Evolutionary conservation across 768 basidiomycete species (phyloP).

Genomic region (Naganishia friedmannii): DNA sequence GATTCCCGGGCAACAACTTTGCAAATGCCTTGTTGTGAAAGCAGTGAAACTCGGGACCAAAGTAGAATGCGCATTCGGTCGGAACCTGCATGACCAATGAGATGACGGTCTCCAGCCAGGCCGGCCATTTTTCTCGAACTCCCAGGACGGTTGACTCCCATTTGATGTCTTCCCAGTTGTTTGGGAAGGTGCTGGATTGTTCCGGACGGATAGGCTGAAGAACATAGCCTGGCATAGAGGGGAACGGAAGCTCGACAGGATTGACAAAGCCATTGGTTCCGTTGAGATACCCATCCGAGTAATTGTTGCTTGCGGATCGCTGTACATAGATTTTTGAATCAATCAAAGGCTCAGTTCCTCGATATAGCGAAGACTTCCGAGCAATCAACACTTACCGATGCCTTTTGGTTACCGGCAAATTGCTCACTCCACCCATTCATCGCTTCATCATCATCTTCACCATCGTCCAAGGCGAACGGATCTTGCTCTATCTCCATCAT

Average conservation of each 20-base stretch:
- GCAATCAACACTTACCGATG: background rate
- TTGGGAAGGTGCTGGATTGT: constrained; percentile 1
- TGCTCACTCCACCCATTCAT: constrained; percentile 8
- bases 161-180: constrained; percentile 20
- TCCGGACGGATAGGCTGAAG: background rate
- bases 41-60: constrained; percentile 14
- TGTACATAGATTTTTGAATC: background rate
- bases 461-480: background rate
- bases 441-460: background rate
- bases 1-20: constrained; percentile 7
- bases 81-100: constrained; percentile 16
- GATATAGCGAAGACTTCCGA: background rate
- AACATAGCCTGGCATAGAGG: background rate
- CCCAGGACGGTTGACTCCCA: constrained; percentile 19
- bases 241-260: constrained; percentile 15
- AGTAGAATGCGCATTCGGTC: constrained; percentile 19
- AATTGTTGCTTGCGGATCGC: background rate
- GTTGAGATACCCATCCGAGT: constrained; percentile 5
- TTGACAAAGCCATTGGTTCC: constrained; percentile 16
- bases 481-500: constrained; percentile 9
- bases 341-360: background rate
- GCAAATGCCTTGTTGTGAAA: constrained; percentile 24
- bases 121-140: constrained; percentile 1
- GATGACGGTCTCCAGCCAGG: constrained; percentile 12
- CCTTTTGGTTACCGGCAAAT: background rate